Evolutionary conservation across 2,329 filamentous ascomycete species (phyloP).

Genomic region (Anisogramma anomala): DNA sequence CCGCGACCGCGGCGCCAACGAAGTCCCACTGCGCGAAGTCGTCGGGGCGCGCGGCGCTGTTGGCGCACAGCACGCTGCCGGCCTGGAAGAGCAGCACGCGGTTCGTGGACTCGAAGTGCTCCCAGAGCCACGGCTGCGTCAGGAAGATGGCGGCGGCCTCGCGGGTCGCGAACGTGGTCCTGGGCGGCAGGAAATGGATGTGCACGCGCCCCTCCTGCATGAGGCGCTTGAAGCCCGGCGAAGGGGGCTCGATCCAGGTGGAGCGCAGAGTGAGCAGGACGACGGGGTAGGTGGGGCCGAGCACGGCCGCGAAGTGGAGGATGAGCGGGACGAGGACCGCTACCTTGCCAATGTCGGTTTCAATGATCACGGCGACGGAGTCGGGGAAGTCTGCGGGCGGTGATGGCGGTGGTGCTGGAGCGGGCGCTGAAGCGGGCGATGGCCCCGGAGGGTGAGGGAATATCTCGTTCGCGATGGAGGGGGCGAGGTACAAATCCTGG

Average conservation of each 20-base stretch:
- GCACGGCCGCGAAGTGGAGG: slow-evolving; percentile 23
- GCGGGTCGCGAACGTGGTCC: slow-evolving; percentile 24
- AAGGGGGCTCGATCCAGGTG: slow-evolving; percentile 17
- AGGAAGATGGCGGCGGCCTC: slow-evolving; percentile 27
- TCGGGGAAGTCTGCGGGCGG: slow-evolving; percentile 3
- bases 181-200: slow-evolving; percentile 27
- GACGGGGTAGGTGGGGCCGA: slow-evolving; percentile 33
- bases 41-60: slow-evolving; percentile 18
- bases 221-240: slow-evolving; percentile 27
- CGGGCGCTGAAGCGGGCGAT: slow-evolving; percentile 4
- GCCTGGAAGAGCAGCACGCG: slow-evolving; percentile 29
- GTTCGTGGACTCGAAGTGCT: slow-evolving; percentile 23
- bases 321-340: slow-evolving; percentile 25
- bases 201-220: slow-evolving; percentile 24
- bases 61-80: slow-evolving; percentile 25
- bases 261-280: slow-evolving; percentile 30
- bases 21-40: slow-evolving; percentile 24
- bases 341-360: slow-evolving; percentile 31
- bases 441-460: too few species aligned
- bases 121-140: slow-evolving; percentile 26
- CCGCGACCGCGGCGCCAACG: slow-evolving; percentile 22
- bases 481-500: too few species aligned
- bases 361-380: slow-evolving; percentile 19
- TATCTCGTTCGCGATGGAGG: too few species aligned
- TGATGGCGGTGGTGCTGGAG: slow-evolving; percentile 3